Base-by-base conservation (phyloP, 2,329 filamentous ascomycete genomes). In the Aspergillus ochraceus region DNA sequence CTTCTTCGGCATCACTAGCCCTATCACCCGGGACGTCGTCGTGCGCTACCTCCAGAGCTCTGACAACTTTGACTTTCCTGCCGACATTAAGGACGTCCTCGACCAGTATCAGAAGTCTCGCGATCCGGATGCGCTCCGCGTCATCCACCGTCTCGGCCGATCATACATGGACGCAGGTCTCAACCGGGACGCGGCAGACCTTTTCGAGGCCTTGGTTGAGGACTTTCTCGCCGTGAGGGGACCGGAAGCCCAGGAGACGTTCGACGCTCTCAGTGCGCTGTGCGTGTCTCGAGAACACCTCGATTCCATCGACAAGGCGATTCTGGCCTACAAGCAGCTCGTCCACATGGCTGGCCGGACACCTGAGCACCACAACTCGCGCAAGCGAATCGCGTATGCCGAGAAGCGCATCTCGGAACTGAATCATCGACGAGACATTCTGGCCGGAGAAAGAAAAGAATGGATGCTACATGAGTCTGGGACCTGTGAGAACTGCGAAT, bases 81-180 rank as follows among this genome's bases (percentile, higher is more conserved):
- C 59, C 6, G 70, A 72, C 10, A 66, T 73, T 51, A 62, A 65
- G 49, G 63, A 67, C 10, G 64, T 68, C 11, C 64, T 72, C 6
- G 68, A 71, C 19, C 63, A 67, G n/a, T 73, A 71, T 53, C 67
- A 64, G 24, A 64, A 55, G 10, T 69, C 68, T 17, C 63, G 61
- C 24, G 61, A 66, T 14, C 49, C 65, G 1, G 67, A 71, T 19
- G 63, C 66, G 19, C 67, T 72, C 14, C 63, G 66, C 6, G 70
- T 73, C 14, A 62, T 72, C 39, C 68, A 72, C 52, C 65, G 64
- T 1, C 39, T 73, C 6, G 70, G 70, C 10, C 49, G 68, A 4
- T 65, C 66, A 17, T 73, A 71, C 52, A 70, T 72, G 69, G 64
- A 70, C 26, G 66, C 65, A 2, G 70, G 70, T 9, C 64, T 73